phyloP scores from a whole-genome alignment of 2,329 filamentous ascomycete species.

The Beauveria caledonica region DNA sequence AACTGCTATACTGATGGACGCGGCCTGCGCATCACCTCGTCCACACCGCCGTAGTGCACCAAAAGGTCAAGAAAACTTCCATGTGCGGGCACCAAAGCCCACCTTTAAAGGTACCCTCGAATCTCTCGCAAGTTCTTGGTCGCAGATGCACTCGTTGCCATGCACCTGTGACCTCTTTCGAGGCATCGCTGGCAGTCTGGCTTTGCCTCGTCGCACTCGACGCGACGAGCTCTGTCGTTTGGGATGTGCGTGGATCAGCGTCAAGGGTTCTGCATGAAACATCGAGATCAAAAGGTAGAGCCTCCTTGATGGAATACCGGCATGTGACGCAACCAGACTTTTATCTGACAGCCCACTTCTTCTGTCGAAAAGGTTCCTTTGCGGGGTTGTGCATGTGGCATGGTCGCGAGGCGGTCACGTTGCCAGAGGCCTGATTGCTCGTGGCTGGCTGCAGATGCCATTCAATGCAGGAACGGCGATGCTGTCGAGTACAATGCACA shows the following conservation, averaged over 20 bases:
- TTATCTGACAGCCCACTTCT: neutral
- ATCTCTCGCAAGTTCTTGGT: neutral
- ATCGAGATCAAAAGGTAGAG: no score
- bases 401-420: no score
- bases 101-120: neutral
- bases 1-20: neutral
- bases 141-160: neutral
- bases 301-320: neutral
- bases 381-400: no score
- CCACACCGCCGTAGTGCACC: neutral
- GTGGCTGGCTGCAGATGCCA: no score
- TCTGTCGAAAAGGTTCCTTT: neutral
- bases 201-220: slow-evolving; percentile 7
- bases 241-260: neutral
- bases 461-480: no score
- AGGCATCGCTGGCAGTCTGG: neutral
- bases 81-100: no score
- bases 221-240: neutral
- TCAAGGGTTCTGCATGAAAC: neutral
- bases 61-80: neutral
- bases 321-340: neutral
- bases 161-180: neutral
- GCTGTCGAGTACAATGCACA: no score
- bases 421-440: no score
- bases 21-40: neutral